Evolutionary conservation across 192 early-diverging fungal species (phyloP), one percentile per base, ranked within the genome.

Genomic region (Backusella psychrophila): DNA sequence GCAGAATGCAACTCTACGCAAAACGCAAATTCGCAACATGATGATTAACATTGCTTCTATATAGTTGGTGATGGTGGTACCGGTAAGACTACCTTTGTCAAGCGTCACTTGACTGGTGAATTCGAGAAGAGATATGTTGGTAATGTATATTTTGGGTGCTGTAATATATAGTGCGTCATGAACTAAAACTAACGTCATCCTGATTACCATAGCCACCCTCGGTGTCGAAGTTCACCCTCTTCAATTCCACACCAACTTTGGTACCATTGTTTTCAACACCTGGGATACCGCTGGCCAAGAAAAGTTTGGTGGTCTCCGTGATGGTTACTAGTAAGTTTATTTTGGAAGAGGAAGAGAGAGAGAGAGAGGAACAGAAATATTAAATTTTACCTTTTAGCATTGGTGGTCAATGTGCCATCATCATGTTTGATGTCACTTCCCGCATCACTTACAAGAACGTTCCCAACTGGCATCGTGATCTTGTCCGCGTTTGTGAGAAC

Each of bases 401-500:
- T 82, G 94, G 96, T 84, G 98, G 98, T 78, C 95, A 99, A 85
- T 99, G 98, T 83, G 98, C 95, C 68, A 98, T 99, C 86, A 99
- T 99, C 89, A 99, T 99, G 98, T 99, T 99, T 78, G 98, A 99
- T 79, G 95, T 99, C 69, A 98, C 98, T 73, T 97, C 98, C 71
- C 92, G 98, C 77, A 99, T 99, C 79, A 99, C 98, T 78, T 99
- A 99, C 90, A 99, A 99, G 92, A 99, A 97, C 90, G 98, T 99
- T 21, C 98, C 98, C 84, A 99, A 98, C 93, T 99, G 98, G 98
- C 98, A 99, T 86, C 93, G 98, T 85, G 98, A 99, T 87, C 89
- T 99, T 42, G 95, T 96, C 77, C 95, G 98, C 77, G 98, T 99
- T 68, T 99, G 98, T 89, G 98, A 99, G 86, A 99, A 97, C 91